Percentiles rank a stretch among this genome's conserved stretches.
Evolutionary conservation across 108 stramenopile genomes (phyloP).

Genomic region (Licmophora abbreviata): DNA sequence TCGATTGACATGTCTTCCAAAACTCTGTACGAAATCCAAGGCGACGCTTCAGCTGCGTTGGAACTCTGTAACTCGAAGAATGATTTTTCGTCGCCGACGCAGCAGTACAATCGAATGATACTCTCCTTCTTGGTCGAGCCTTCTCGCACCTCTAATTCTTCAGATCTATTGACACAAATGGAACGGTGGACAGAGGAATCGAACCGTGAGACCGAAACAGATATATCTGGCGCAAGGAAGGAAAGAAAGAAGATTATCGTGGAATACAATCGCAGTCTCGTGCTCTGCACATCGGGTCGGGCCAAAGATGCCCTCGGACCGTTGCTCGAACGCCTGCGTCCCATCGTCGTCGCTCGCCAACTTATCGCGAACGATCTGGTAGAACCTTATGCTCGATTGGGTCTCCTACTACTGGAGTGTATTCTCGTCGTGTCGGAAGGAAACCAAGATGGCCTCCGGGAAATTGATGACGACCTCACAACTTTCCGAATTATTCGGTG

Average conservation of each 20-base stretch:
- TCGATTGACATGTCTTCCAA: constrained; percentile 1
- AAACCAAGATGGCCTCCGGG: background rate
- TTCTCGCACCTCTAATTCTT: background rate
- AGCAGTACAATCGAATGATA: constrained; percentile 23
- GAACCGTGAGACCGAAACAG: background rate
- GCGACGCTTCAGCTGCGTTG: constrained; percentile 35
- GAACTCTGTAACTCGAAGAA: background rate
- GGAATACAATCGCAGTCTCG: constrained; percentile 27
- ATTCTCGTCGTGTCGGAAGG: constrained; percentile 13
- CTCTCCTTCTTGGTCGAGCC: background rate
- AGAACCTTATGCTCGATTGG: constrained; percentile 22
- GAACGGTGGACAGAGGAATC: background rate
- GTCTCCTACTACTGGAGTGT: constrained; percentile 27
- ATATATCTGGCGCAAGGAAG: constrained; percentile 8
- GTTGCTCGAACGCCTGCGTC: constrained; percentile 8
- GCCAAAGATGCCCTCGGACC: constrained; percentile 2
- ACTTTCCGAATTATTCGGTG: constrained; percentile 5
- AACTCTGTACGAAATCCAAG: constrained; percentile 27
- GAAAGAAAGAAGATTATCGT: constrained; percentile 14
- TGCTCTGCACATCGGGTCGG: constrained; percentile 16
- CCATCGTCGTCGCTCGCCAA: constrained; percentile 5
- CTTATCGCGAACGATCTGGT: constrained; percentile 10
- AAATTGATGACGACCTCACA: constrained; percentile 3
- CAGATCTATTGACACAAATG: background rate
- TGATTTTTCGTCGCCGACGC: background rate